These are phyloP conservation scores for Pleomassaria siparia DNA, from an alignment of 2,329 filamentous ascomycete species.

Conservation along the genomic window DNA sequence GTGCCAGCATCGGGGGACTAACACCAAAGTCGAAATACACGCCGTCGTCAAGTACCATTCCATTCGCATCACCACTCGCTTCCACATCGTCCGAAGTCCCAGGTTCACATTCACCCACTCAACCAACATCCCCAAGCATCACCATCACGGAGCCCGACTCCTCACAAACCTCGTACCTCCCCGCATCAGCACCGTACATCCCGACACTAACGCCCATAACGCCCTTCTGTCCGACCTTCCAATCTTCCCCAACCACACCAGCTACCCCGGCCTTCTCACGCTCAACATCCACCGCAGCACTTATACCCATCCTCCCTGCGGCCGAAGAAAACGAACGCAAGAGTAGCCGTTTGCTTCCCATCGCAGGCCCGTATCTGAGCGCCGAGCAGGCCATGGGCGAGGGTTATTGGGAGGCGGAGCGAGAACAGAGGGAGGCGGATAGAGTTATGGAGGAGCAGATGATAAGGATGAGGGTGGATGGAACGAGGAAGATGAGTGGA, in stretches of 20 bases:
- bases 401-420: conserved; percentile 11
- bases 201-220: background rate
- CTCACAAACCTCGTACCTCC: background rate
- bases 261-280: too few relatives aligned
- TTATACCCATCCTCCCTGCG: background rate
- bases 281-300: too few relatives aligned
- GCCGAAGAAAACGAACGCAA: conserved; percentile 1
- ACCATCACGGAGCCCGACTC: background rate
- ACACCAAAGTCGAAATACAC: too few relatives aligned
- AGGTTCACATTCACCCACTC: too few relatives aligned
- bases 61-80: too few relatives aligned
- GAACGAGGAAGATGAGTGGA: background rate
- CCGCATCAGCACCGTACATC: background rate
- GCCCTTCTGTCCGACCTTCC: background rate
- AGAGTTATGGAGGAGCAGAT: background rate
- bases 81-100: too few relatives aligned
- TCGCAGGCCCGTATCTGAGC: conserved; percentile 7
- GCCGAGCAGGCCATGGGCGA: conserved; percentile 7
- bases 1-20: too few relatives aligned
- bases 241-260: background rate
- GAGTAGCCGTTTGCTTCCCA: conserved; percentile 7
- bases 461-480: too few relatives aligned
- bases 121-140: too few relatives aligned
- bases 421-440: conserved; percentile 9
- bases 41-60: too few relatives aligned